Evolutionary conservation across 169 alveolate species (phyloP).

Genomic region (Cardiosporidium cionae): DNA sequence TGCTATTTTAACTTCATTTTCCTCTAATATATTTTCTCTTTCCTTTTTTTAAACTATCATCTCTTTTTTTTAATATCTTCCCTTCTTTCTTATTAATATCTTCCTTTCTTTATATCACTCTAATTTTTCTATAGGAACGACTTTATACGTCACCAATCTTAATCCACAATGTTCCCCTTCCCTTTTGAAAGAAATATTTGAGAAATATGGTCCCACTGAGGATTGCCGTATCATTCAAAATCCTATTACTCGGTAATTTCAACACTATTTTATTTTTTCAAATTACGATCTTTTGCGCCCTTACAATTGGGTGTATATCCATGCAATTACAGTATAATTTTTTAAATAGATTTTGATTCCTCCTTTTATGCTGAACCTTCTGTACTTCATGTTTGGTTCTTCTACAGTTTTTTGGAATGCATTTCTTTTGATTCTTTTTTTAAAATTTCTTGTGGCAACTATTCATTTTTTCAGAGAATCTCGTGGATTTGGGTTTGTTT

Average conservation of each 20-base stretch:
- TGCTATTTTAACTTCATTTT: no score
- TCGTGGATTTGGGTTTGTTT: conserved; percentile 32
- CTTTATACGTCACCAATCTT: conserved; percentile 26
- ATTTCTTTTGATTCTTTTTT: not conserved
- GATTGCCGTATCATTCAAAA: conserved; percentile 28
- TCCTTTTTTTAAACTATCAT: no score
- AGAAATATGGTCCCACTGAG: conserved; percentile 24
- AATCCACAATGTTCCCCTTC: conserved; percentile 14
- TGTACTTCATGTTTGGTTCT: not conserved
- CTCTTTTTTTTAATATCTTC: no score
- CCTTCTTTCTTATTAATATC: no score
- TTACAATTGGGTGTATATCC: no score
- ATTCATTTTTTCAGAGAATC: conserved; percentile 8
- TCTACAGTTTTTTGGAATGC: not conserved
- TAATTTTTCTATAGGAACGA: no score
- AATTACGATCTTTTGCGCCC: not conserved
- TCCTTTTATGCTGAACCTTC: not conserved
- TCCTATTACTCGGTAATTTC: conserved; percentile 27
- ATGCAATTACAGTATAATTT: not conserved
- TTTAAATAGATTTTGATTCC: not conserved
- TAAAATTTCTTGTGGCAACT: not conserved
- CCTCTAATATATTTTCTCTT: no score
- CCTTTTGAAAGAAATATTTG: conserved; percentile 25
- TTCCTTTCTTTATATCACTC: no score
- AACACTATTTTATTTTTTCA: not conserved